Conservation (phyloP, 306 rosid species). For the Cicer judaicum region DNA sequence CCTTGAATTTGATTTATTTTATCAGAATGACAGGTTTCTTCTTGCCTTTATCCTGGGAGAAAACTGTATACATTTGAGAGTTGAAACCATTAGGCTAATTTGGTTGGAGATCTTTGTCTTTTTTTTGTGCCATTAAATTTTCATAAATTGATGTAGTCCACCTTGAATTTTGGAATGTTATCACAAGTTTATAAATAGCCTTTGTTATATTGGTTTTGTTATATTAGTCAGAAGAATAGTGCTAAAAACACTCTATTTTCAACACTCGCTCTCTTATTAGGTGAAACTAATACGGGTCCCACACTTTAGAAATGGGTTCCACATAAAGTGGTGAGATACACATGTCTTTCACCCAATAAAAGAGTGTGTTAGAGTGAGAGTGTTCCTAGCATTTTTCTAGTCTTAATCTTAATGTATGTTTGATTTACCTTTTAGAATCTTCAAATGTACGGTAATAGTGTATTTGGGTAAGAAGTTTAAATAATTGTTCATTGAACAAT, state of each 20-base stretch:
- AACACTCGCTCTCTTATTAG: too few relatives aligned
- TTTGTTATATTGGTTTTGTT: conserved; percentile 28
- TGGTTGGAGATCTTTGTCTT: conserved; percentile 12
- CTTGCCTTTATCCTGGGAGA: neutral
- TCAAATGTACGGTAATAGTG: neutral
- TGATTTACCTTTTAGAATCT: neutral
- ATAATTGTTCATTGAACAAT: neutral
- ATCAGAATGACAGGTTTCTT: conserved; percentile 15
- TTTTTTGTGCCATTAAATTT: conserved; percentile 19
- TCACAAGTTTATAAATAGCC: conserved; percentile 14
- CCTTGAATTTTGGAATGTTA: conserved; percentile 8
- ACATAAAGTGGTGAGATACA: too few relatives aligned
- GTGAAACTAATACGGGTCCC: too few relatives aligned
- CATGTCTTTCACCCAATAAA: too few relatives aligned
- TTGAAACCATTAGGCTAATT: conserved; percentile 39
- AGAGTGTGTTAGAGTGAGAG: too few relatives aligned
- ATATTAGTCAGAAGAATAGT: neutral
- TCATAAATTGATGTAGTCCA: conserved; percentile 12
- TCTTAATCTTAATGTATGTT: neutral
- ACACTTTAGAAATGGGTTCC: too few relatives aligned
- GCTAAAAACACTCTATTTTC: too few relatives aligned
- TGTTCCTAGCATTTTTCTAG: too few relatives aligned
- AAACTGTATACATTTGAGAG: conserved; percentile 1
- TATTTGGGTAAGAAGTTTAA: neutral
- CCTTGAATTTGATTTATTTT: conserved; percentile 20